Evolutionary conservation across 306 rosid species (phyloP), one percentile per base, ranked within the genome.

Genomic region (Citrullus amarus): DNA sequence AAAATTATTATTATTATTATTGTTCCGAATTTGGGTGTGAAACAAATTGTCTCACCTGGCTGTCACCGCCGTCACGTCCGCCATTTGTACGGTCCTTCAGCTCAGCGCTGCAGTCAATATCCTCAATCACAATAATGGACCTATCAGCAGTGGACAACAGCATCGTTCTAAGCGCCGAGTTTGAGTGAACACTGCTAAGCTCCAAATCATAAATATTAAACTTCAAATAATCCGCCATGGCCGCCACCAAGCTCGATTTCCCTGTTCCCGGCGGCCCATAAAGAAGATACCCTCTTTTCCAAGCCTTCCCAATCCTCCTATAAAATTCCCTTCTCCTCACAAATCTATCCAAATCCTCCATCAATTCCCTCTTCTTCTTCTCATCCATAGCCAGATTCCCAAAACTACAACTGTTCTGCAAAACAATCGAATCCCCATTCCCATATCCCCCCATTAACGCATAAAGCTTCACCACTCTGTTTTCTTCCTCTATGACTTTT

Each of bases 191-290:
- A 22, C 8, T 2, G 0, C 89, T 77, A 32, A 85, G 94, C 83
- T 88, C 92, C 80, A 90, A 79, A 28, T 90, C 91, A 60, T 86
- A 90, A 50, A 88, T 57, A 70, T 88, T 86, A 63, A 83, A 90
- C 83, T 81, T 83, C 4, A 90, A 86, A 72, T 88, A 75, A 66
- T 83, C 74, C 28, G 86, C 86, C 93, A 90, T 86, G 68, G 90
- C 84, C 20, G 89, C 89, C 69, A 90, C 78, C 76, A 88, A 63
- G 67, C 93, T 90, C 0, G 91, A 81, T 55, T 88, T 88, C 7
- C 91, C 90, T 1, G 93, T 89, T 1, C 91, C 89, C 4, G 91
- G 90, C 61, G 93, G 91, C 13, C 91, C 90, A 80, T 83, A 83
- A 30, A 86, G 63, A 57, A 89, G 74, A 77, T 87, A 87, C 56